Percentiles rank a stretch among this genome's conserved stretches.
Evolutionary conservation across 2,329 filamentous ascomycete genomes (phyloP).

Genomic region (Colletotrichum scovillei): DNA sequence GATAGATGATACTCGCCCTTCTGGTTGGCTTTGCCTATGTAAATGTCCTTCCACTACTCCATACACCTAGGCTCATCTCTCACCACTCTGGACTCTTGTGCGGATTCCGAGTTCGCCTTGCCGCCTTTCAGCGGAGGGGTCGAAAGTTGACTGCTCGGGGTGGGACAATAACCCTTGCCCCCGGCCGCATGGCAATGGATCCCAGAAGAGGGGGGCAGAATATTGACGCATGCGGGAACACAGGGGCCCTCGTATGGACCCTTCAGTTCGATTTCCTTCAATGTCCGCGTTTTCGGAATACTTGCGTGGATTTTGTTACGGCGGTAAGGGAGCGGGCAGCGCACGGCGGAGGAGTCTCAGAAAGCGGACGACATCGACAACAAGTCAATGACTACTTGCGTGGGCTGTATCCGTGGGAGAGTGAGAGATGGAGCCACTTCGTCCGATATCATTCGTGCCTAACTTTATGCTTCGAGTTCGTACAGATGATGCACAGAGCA

Average conservation of each 20-base stretch:
- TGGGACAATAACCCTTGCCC: not conserved
- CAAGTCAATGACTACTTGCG: no score
- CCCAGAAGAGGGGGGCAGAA: conserved; percentile 1
- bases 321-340: not conserved
- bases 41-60: no score
- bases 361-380: not conserved
- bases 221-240: conserved; percentile 26
- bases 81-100: not conserved
- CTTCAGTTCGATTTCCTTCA: conserved; percentile 11
- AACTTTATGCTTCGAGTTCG: not conserved
- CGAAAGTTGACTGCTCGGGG: not conserved
- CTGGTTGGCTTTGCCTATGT: not conserved
- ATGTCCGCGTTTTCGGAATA: conserved; percentile 18
- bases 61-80: no score
- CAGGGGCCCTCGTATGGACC: conserved; percentile 20
- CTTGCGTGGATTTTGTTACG: not conserved
- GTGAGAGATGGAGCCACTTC: not conserved
- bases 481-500: not conserved
- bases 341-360: not conserved
- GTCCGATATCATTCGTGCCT: not conserved
- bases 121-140: conserved; percentile 8
- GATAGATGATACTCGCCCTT: not conserved
- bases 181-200: conserved; percentile 10
- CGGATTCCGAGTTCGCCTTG: not conserved
- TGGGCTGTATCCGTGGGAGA: not conserved